Evolutionary conservation across 2,329 filamentous ascomycete species (phyloP).

Genomic region (Ascochyta viciae-villosae): DNA sequence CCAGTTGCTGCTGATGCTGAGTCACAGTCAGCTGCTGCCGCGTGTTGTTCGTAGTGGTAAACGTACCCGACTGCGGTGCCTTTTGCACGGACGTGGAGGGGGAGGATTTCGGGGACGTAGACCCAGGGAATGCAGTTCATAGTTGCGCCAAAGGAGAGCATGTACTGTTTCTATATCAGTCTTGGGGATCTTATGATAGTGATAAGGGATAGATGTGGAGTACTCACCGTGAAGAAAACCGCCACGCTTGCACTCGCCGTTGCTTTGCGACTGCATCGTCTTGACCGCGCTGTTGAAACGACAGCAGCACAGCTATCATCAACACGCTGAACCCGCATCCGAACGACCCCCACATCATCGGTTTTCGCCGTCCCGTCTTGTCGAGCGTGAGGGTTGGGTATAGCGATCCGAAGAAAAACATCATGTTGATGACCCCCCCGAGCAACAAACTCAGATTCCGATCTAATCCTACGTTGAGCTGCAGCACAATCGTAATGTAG

Average conservation of each 20-base stretch:
- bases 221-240: constrained; percentile 56
- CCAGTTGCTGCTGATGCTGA: constrained; percentile 56
- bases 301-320: constrained; percentile 50
- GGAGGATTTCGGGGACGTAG: constrained; percentile 59
- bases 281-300: constrained; percentile 47
- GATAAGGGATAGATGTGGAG: not conserved
- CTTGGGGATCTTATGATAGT: too few species aligned
- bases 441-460: constrained; percentile 56
- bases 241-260: constrained; percentile 57
- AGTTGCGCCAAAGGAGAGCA: constrained; percentile 35
- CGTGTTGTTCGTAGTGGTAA: too few species aligned
- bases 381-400: constrained; percentile 52
- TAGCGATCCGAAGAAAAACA: constrained; percentile 40
- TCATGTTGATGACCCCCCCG: constrained; percentile 51
- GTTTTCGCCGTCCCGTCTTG: constrained; percentile 37
- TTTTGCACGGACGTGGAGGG: constrained; percentile 58
- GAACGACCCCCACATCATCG: constrained; percentile 45
- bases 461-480: constrained; percentile 56
- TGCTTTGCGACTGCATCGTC: constrained; percentile 43
- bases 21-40: too few species aligned
- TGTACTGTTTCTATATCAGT: constrained; percentile 19
- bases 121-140: constrained; percentile 56
- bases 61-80: constrained; percentile 55
- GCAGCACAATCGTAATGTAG: constrained; percentile 55
- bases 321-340: constrained; percentile 41